These are phyloP conservation scores for Eutrema heterophyllum DNA, from an alignment of 345 rosid genomes.

Conservation along the genomic window DNA sequence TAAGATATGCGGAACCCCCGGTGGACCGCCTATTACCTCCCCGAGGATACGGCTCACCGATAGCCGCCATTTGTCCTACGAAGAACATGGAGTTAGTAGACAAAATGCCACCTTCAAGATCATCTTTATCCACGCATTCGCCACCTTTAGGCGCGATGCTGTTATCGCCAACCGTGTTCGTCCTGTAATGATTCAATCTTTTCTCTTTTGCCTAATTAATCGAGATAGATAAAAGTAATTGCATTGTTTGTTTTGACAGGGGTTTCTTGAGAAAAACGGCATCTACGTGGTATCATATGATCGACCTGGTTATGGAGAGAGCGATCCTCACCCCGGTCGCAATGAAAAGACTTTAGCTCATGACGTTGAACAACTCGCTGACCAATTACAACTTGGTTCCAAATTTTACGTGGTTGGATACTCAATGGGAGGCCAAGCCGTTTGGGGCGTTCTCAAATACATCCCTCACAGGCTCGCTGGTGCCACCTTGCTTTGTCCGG, in stretches of 20 bases:
- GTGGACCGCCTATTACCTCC: constrained; percentile 48
- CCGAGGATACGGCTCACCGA: constrained; percentile 51
- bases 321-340: constrained; percentile 24
- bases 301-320: constrained; percentile 62
- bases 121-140: constrained; percentile 44
- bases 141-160: constrained; percentile 42
- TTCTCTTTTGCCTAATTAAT: not conserved
- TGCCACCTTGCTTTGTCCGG: constrained; percentile 47
- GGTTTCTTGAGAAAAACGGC: constrained; percentile 57
- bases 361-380: constrained; percentile 83
- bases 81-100: constrained; percentile 51
- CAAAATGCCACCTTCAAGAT: constrained; percentile 48
- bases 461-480: constrained; percentile 66
- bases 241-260: constrained; percentile 33
- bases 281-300: constrained; percentile 68
- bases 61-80: constrained; percentile 57
- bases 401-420: constrained; percentile 52
- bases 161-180: constrained; percentile 27
- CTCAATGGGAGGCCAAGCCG: constrained; percentile 40
- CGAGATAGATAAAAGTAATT: too few relatives aligned
- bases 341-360: constrained; percentile 65
- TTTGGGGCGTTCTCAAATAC: constrained; percentile 62
- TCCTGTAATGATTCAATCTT: constrained; percentile 31
- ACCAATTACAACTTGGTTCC: constrained; percentile 68
- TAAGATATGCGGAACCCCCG: constrained; percentile 42